Evolutionary conservation across 768 basidiomycete genomes (phyloP), one percentile per base, ranked within the genome.

Genomic region (Leccinellum luteum): DNA sequence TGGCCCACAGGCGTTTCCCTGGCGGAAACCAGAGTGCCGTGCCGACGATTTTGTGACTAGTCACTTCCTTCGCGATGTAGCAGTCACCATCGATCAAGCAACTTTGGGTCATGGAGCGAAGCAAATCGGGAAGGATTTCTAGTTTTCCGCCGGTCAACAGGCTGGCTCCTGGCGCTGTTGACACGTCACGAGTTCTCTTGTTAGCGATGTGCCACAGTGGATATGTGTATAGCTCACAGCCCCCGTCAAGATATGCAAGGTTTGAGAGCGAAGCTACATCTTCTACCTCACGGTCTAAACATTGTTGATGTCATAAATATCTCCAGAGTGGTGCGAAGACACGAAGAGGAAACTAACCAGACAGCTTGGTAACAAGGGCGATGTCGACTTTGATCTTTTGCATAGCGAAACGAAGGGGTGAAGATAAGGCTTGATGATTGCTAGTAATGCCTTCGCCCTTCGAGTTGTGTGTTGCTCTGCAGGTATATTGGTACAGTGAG

Each of bases 21-120:
- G 56, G 56, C 0, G 56, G 56, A 35, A 52, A 52, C 56, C 56
- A 56, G n/a, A 56, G 50, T 15, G 56, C 50, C 4, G 19, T 34
- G 8, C 56, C 56, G 8, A 56, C 25, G 6, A 56, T 51, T 31
- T 51, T 35, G 14, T 15, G 31, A 7, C 50, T 52, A 28, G 43
- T 6, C 35, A 13, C n/a, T 9, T 52, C 56, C 23, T 19, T 56
- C 0, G 50, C 56, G 25, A 56, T 28, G 50, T 56, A 56, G 32
- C 56, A 56, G 28, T 52, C 41, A 27, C 56, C 56, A 13, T 56
- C 56, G 13, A 44, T 32, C 56, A 56, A 15, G 19, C 56, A 56
- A 31, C 50, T 27, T 21, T 8, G 50, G 3, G 56, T 56, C 56
- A 56, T 56, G 4, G 50, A 8, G 32, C 43, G 50, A 17, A 52